Percentiles rank a stretch among this genome's conserved stretches.
These are phyloP conservation scores for Aspergillus panamensis DNA, from an alignment of 495 filamentous ascomycete genomes.

Conservation along the genomic window DNA sequence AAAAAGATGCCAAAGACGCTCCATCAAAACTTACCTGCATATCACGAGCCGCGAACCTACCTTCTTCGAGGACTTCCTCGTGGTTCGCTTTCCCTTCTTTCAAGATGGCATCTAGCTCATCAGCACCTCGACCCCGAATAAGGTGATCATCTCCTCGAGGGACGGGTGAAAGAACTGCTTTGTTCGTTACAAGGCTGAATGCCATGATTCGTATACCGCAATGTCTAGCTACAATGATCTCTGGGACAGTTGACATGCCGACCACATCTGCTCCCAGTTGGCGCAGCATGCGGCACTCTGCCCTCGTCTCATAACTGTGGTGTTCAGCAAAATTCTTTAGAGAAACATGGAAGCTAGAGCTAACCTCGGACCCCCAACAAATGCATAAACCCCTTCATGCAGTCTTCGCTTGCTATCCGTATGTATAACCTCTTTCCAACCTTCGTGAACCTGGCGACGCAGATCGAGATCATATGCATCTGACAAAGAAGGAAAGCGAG, in stretches of 20 bases:
- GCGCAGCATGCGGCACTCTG: conserved; percentile 71
- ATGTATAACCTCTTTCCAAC: conserved; percentile 53
- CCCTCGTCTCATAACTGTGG: conserved; percentile 67
- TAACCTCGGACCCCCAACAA: conserved; percentile 67
- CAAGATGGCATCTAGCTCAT: conserved; percentile 54
- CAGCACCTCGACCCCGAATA: conserved; percentile 37
- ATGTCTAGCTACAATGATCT: conserved; percentile 72
- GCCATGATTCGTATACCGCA: conserved; percentile 66
- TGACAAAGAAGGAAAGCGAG: conserved; percentile 67
- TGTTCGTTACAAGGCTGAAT: conserved; percentile 75
- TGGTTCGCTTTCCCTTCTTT: conserved; percentile 67
- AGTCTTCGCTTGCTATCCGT: conserved; percentile 45
- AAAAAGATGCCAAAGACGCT: not conserved
- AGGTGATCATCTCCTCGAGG: conserved; percentile 57
- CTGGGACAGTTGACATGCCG: conserved; percentile 77
- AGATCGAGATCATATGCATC: conserved; percentile 74
- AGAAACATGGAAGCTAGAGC: conserved; percentile 3
- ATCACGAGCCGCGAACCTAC: conserved; percentile 57
- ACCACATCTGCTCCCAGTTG: conserved; percentile 67
- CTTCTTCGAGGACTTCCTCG: conserved; percentile 67
- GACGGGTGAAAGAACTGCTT: conserved; percentile 59
- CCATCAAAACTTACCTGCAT: conserved; percentile 54
- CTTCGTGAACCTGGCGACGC: conserved; percentile 55
- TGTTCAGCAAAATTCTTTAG: conserved; percentile 3
- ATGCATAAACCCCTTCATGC: conserved; percentile 75